These are phyloP conservation scores for Aegilops speltoides DNA, from an alignment of 176 grass and related monocot genomes.

Conservation along the genomic window DNA sequence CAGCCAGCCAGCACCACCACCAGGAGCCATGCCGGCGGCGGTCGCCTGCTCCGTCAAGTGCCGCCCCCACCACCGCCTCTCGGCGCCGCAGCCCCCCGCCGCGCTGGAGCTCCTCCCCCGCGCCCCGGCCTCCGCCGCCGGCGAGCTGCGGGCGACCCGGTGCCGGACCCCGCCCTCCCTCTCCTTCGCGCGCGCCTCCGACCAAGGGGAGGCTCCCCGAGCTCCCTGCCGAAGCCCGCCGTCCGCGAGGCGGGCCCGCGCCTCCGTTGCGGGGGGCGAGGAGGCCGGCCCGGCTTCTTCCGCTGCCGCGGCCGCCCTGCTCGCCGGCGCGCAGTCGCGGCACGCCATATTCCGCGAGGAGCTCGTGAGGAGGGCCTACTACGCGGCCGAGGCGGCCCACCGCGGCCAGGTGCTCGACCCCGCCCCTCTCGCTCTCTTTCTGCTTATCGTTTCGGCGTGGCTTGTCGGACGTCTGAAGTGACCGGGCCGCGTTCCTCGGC, in stretches of 20 bases:
- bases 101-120: neutral
- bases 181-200: neutral
- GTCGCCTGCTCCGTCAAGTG: constrained; percentile 39
- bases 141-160: constrained; percentile 24
- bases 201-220: neutral
- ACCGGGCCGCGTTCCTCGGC: constrained; percentile 4
- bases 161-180: neutral
- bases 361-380: constrained; percentile 59
- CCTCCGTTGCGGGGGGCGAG: neutral
- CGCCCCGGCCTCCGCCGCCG: neutral
- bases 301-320: neutral
- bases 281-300: neutral
- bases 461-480: neutral
- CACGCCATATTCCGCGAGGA: constrained; percentile 60
- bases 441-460: neutral
- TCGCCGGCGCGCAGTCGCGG: constrained; percentile 28
- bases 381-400: constrained; percentile 56
- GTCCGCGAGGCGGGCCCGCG: constrained; percentile 3
- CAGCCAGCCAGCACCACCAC: neutral
- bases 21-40: constrained; percentile 29
- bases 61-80: constrained; percentile 15
- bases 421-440: neutral
- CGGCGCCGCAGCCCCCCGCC: constrained; percentile 16
- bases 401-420: constrained; percentile 52
- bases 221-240: neutral